A percentile compares a stretch with the other conserved stretches of the same genome.
Conservation (phyloP, 208 protist species). For the Hexamita inflata region DNA sequence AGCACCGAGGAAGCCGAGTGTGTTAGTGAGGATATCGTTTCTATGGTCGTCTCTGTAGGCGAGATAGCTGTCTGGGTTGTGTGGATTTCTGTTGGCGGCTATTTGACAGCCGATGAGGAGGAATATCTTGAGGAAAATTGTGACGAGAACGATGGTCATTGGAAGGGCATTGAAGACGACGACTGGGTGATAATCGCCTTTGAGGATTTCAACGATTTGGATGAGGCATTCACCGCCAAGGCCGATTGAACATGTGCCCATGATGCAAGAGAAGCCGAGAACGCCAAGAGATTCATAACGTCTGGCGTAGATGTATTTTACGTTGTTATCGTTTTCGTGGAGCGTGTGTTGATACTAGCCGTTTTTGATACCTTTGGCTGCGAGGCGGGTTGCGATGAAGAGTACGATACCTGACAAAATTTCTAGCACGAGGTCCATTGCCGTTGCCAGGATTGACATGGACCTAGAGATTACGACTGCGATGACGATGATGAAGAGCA, state of each 20-base stretch:
- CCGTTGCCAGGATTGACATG: no score
- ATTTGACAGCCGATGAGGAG: neutral
- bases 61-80: neutral
- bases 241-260: neutral
- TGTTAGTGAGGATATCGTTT: conserved; percentile 20
- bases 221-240: neutral
- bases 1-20: neutral
- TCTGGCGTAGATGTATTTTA: no score
- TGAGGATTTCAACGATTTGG: neutral
- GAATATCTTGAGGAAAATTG: conserved; percentile 19
- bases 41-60: conserved; percentile 24
- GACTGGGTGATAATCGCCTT: no score
- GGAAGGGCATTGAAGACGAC: neutral
- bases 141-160: neutral
- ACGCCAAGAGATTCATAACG: conserved; percentile 23
- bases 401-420: no score
- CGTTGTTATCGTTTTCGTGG: no score
- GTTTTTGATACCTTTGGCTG: no score
- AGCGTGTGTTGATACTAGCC: no score
- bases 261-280: conserved; percentile 17
- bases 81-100: neutral
- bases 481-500: no score
- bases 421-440: no score
- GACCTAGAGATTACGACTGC: no score
- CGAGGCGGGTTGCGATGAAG: no score